Conservation (phyloP, 768 basidiomycete genomes). For the Sporobolomyces roseus region DNA sequence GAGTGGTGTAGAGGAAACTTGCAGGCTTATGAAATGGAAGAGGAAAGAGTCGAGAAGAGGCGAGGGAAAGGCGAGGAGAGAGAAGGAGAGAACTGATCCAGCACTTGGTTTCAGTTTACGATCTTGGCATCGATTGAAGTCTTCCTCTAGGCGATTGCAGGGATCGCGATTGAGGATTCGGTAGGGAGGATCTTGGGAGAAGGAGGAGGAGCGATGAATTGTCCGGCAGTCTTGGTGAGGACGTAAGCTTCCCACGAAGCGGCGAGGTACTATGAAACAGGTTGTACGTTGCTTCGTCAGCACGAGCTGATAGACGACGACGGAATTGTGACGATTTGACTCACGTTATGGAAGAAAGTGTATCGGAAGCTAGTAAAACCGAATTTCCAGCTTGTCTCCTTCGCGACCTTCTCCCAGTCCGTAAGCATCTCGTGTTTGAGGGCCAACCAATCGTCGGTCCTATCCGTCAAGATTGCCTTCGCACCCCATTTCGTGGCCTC, state of each 20-base stretch:
- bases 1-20: too few species aligned
- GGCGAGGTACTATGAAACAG: constrained; percentile 25
- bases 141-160: neutral
- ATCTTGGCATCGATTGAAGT: neutral
- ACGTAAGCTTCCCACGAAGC: constrained; percentile 36
- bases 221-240: constrained; percentile 27
- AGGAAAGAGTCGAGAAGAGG: neutral
- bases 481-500: constrained; percentile 62
- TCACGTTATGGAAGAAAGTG: constrained; percentile 26
- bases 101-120: constrained; percentile 12
- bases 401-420: constrained; percentile 32
- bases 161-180: neutral
- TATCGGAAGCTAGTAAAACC: constrained; percentile 29
- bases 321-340: neutral
- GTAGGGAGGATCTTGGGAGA: neutral
- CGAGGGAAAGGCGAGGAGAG: neutral
- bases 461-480: constrained; percentile 71
- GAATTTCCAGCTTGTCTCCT: constrained; percentile 30
- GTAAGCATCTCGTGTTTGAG: constrained; percentile 42
- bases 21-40: too few species aligned
- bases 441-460: constrained; percentile 46
- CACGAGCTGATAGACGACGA: neutral
- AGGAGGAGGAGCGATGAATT: constrained; percentile 14
- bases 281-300: neutral
- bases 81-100: neutral